Evolutionary conservation across 1,139 yeast species (phyloP), one percentile per base, ranked within the genome.

Genomic region (Pichia sp.): DNA sequence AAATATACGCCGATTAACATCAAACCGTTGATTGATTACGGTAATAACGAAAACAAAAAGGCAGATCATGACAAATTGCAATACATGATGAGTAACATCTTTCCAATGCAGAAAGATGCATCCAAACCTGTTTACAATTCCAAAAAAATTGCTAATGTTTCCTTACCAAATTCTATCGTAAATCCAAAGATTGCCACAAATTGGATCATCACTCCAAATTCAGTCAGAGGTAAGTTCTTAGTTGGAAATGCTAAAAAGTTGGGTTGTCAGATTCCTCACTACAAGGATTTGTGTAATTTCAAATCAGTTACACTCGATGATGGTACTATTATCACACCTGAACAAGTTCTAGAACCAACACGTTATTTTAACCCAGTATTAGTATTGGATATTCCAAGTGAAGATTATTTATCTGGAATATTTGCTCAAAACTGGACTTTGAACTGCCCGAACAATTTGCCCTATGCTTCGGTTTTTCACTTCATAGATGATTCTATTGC

Each of bases 151-250:
- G 37, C 53, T 3, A 54, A 54, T 40, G 36, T 59, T 5, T 43
- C 55, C 1, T 44, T 60, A 36, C 64, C 64, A 3, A 43, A 42
- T 7, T 44, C 51, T 1, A 49, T 55, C 23, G 29, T 42, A 2
- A 58, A 59, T 41, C 56, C 57, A 7, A 46, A 41, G 31, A 43
- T 54, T 4, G 58, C 77, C 0, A 68, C 83, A 1, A 80, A 77
- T 52, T 90, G 84, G 61, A 69, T 85, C 28, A 68, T 92, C 4
- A 72, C 78, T 35, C 74, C 86, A 39, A 67, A 75, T 36, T 81
- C 94, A 0, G 67, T 78, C 0, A 69, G 96, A 54, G 98, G 99
- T 0, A 83, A 75, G 56, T 92, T 94, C 57, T 70, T 79, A 50
- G 76, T 78, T 0, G 65, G 68, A 6, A 78, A 72, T 54, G 97